Conservation (phyloP, 441 rosid genomes). For the Adansonia madagascariensis region DNA sequence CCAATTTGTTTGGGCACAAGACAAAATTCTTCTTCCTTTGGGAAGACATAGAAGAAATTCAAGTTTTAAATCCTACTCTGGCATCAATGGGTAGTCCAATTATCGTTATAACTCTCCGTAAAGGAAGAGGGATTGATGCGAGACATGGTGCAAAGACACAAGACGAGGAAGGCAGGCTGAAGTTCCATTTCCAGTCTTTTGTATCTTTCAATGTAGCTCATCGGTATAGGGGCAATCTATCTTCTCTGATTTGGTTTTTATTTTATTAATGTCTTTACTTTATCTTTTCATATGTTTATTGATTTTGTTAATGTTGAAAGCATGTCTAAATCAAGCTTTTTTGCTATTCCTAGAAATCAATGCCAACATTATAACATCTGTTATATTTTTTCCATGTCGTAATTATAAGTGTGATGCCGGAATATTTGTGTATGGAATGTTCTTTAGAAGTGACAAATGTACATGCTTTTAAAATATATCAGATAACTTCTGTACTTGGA, state of each 20-base stretch:
- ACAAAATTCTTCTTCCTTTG: conserved; percentile 94
- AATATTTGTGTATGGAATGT: background rate
- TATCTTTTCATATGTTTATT: background rate
- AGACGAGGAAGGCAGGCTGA: conserved; percentile 92
- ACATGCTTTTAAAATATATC: conserved; percentile 12
- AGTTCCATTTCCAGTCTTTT: conserved; percentile 89
- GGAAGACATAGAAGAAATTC: conserved; percentile 95
- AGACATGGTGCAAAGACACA: conserved; percentile 82
- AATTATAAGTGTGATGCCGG: background rate
- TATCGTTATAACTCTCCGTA: conserved; percentile 77
- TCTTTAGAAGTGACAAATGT: background rate
- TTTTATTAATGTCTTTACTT: background rate
- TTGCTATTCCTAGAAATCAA: background rate
- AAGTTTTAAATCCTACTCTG: conserved; percentile 75
- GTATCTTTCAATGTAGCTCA: conserved; percentile 87
- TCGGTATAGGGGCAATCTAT: conserved; percentile 54
- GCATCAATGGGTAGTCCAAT: conserved; percentile 97
- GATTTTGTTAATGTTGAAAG: background rate
- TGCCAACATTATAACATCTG: background rate
- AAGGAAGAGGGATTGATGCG: conserved; percentile 85
- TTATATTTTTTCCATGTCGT: background rate
- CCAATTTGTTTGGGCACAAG: conserved; percentile 90
- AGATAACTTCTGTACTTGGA: background rate
- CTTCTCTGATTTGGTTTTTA: background rate
- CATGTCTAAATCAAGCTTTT: background rate